Base-by-base conservation (phyloP, 306 rosid genomes). In the Trifolium repens region DNA sequence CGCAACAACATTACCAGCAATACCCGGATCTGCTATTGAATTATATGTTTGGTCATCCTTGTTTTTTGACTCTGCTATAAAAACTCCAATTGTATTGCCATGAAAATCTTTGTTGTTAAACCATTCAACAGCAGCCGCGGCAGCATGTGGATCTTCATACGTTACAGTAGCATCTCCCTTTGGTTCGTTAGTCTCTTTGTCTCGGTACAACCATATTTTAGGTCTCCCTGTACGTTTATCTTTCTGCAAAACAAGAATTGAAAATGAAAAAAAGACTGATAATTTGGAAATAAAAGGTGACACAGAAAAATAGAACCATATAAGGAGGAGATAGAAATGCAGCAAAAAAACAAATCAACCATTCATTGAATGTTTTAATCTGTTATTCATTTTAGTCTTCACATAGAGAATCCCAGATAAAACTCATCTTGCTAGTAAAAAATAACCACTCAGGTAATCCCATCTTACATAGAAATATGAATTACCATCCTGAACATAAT, bases 81-180 rank as follows among this genome's bases (percentile, higher is more conserved):
- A 83, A 84, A 94, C 99, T 46, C 94, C 99, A 83, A 94, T 92
- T 63, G 59, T 73, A 80, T 60, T 92, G 57, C 99, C 99, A 76
- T 90, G 99, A 86, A 94, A 94, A 73, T 94, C 96, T 87, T 92
- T 94, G 79, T 85, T 77, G 69, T 94, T 92, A 84, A 94, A 94
- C 99, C 99, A 94, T 75, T 94, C 99, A 81, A 94, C 93, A 24
- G 99, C 97, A 14, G 97, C 99, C 43, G 81, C 59, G 5, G 99
- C 99, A 72, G 97, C 99, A 83, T 92, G 97, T 3, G 99, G 99
- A 73, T 94, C 99, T 81, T 94, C 99, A 65, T 94, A 94, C 22
- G 97, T 94, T 37, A 94, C 93, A 19, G 97, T 90, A 71, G 99
- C 99, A 88, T 94, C 99, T 74, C 99, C 99, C 79, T 94, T 94